phyloP scores from a whole-genome alignment of 768 basidiomycete genomes.

The Mycena pura region DNA sequence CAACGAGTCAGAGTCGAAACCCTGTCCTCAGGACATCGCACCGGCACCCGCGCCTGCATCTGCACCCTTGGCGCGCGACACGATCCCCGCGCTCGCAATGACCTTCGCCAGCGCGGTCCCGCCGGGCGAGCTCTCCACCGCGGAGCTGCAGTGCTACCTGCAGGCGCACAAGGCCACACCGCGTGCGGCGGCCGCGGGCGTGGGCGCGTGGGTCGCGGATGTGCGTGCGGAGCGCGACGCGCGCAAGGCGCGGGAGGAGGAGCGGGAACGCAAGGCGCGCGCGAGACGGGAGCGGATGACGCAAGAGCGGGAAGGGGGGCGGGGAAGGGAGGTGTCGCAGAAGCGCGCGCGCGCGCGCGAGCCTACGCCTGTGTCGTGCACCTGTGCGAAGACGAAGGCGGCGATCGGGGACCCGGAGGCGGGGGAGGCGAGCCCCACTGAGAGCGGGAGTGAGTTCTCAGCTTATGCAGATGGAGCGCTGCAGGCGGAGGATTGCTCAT shows the following conservation, averaged over 20 bases:
- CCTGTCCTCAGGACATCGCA: too few species aligned
- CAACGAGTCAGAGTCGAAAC: not conserved
- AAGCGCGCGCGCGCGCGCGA: not conserved
- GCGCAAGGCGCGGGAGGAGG: slow-evolving; percentile 43
- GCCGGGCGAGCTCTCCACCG: slow-evolving; percentile 57
- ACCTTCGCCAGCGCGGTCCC: slow-evolving; percentile 53
- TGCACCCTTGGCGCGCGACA: too few species aligned
- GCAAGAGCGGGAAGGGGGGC: not conserved
- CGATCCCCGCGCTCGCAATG: slow-evolving; percentile 42
- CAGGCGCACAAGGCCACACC: slow-evolving; percentile 52
- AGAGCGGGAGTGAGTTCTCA: slow-evolving; percentile 1
- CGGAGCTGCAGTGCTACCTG: slow-evolving; percentile 68
- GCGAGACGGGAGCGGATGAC: not conserved
- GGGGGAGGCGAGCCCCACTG: not conserved
- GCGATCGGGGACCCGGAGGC: not conserved
- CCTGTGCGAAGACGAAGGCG: not conserved
- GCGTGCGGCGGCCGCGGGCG: slow-evolving; percentile 38
- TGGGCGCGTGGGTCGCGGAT: slow-evolving; percentile 50
- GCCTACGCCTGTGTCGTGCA: not conserved
- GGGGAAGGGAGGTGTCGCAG: not conserved
- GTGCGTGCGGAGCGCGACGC: slow-evolving; percentile 42
- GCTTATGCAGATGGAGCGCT: slow-evolving; percentile 6
- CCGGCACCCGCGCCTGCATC: too few species aligned
- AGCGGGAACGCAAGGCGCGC: not conserved
- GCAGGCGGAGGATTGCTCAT: not conserved